Conservation (phyloP, 2,329 filamentous ascomycete species). For the Karstenula rhodostoma region DNA sequence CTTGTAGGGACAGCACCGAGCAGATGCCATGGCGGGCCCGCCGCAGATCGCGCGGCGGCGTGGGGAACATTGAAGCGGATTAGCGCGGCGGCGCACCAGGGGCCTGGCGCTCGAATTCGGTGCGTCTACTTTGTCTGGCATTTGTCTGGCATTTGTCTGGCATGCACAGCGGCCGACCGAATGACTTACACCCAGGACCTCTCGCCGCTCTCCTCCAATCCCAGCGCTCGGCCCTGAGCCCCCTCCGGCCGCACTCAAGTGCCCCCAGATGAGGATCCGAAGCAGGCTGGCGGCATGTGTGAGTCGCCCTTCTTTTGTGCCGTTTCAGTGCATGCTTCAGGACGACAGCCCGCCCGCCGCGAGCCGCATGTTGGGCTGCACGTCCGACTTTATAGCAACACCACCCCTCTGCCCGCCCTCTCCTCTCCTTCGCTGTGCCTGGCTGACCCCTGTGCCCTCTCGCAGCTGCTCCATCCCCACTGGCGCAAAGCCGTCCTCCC, state of each 20-base stretch:
- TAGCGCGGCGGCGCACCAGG: slow-evolving; percentile 31
- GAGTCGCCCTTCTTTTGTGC: slow-evolving; percentile 29
- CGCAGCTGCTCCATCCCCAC: slow-evolving; percentile 50
- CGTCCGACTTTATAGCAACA: slow-evolving; percentile 32
- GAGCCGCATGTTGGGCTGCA: slow-evolving; percentile 14
- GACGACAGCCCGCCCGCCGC: slow-evolving; percentile 19
- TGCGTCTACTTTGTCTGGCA: slow-evolving; percentile 8
- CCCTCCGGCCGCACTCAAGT: slow-evolving; percentile 28
- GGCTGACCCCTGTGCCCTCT: slow-evolving; percentile 42
- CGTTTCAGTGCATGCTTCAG: slow-evolving; percentile 21
- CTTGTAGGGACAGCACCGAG: too few relatives aligned
- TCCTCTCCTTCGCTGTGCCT: slow-evolving; percentile 21
- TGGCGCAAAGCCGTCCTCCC: slow-evolving; percentile 50
- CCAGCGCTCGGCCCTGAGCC: slow-evolving; percentile 23
- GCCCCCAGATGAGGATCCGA: slow-evolving; percentile 44
- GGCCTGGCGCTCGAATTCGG: slow-evolving; percentile 16
- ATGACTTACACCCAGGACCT: slow-evolving; percentile 20
- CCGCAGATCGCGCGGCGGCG: slow-evolving; percentile 29
- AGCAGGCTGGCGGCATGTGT: slow-evolving; percentile 49
- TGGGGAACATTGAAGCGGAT: slow-evolving; percentile 28
- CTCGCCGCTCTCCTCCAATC: slow-evolving; percentile 12
- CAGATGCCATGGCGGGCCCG: background rate
- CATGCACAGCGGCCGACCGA: slow-evolving; percentile 23
- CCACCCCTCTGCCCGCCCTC: slow-evolving; percentile 15
- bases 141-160: slow-evolving; percentile 6